Evolutionary conservation across 192 early-diverging fungal species (phyloP).

Genomic region (Coemansia sp.): DNA sequence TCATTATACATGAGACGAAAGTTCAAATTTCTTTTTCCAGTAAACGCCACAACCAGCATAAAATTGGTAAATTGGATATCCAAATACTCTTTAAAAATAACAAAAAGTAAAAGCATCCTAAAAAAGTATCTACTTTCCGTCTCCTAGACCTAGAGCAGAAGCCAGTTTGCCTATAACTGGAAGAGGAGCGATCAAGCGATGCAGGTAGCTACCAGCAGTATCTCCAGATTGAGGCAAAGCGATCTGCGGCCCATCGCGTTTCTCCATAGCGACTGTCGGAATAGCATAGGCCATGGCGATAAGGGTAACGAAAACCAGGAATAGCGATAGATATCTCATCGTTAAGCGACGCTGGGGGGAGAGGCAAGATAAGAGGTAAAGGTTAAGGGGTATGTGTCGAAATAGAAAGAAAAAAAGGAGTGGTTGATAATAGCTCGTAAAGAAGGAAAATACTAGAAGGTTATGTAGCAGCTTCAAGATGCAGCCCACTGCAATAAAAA

Average conservation of each 20-base stretch:
- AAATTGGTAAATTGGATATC: neutral
- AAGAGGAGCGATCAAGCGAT: constrained; percentile 14
- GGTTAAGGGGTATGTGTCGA: neutral
- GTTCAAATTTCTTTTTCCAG: neutral
- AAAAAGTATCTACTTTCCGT: constrained; percentile 18
- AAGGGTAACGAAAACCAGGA: constrained; percentile 7
- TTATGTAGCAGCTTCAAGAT: no score
- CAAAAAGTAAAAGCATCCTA: neutral
- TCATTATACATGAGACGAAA: no score
- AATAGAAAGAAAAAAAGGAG: neutral
- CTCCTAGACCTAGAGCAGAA: constrained; percentile 20
- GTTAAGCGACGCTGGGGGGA: neutral
- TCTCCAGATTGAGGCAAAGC: constrained; percentile 33
- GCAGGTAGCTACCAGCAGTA: constrained; percentile 21
- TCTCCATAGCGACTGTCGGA: constrained; percentile 11
- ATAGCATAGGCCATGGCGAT: neutral
- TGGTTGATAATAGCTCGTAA: neutral
- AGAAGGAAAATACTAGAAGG: neutral
- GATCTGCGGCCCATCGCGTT: constrained; percentile 26
- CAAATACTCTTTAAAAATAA: constrained; percentile 3
- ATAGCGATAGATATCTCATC: constrained; percentile 28
- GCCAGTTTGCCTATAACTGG: constrained; percentile 29
- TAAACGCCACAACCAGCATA: neutral
- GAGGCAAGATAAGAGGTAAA: neutral
- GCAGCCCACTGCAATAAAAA: no score